Percentiles rank a stretch among this genome's conserved stretches.
Conservation (phyloP, 768 basidiomycete genomes). For the Phanerodontia chrysosporium region DNA sequence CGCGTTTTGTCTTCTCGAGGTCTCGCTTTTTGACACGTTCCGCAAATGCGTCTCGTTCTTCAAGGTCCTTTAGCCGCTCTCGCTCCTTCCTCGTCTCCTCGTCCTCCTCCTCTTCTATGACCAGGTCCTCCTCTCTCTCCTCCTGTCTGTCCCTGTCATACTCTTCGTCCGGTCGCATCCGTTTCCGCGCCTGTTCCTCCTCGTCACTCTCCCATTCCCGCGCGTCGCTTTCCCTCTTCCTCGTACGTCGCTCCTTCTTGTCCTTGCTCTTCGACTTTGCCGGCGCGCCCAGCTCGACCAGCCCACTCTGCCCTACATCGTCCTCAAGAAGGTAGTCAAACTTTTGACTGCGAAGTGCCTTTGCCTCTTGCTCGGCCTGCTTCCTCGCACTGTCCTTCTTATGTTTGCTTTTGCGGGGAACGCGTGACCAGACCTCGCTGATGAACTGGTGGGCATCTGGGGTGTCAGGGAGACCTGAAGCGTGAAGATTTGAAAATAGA, state of each 20-base stretch:
- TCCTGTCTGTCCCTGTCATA: conserved; percentile 21
- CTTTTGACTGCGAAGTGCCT: conserved; percentile 61
- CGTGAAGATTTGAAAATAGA: conserved; percentile 70
- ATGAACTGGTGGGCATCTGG: conserved; percentile 79
- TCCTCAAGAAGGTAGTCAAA: conserved; percentile 87
- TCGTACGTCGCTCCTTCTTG: conserved; percentile 54
- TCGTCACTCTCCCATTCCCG: conserved; percentile 92
- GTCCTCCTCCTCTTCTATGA: conserved; percentile 51
- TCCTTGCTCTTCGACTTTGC: conserved; percentile 40
- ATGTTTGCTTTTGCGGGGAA: conserved; percentile 73
- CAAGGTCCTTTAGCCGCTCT: conserved; percentile 72
- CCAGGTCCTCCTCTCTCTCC: conserved; percentile 38
- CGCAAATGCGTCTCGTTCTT: conserved; percentile 91
- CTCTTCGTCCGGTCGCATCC: conserved; percentile 48
- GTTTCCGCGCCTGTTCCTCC: conserved; percentile 71
- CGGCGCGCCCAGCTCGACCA: conserved; percentile 31
- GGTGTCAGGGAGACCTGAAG: conserved; percentile 77
- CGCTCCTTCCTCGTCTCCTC: conserved; percentile 65
- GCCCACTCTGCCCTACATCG: conserved; percentile 42
- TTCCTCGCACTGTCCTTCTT: conserved; percentile 54
- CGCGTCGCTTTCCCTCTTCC: conserved; percentile 78
- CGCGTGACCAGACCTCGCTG: conserved; percentile 68
- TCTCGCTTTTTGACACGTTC: conserved; percentile 83
- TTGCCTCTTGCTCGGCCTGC: conserved; percentile 74
- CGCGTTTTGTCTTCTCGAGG: conserved; percentile 78